Conservation (phyloP, 192 early-diverging fungal genomes). For the Chytriomyces sp. region DNA sequence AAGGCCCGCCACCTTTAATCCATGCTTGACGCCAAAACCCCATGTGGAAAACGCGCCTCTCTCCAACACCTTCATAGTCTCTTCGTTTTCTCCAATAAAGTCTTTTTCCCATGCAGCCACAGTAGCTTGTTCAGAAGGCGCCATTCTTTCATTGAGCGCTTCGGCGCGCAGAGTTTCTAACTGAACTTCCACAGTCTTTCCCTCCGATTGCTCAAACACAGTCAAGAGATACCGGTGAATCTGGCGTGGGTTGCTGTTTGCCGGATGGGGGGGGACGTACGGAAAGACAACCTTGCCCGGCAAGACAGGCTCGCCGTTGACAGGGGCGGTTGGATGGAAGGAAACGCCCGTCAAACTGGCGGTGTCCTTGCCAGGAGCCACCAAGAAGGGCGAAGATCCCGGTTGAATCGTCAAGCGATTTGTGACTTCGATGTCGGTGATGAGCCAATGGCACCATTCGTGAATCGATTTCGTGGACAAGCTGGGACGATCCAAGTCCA, state of each 20-base stretch:
- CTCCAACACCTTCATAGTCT: conserved; percentile 15
- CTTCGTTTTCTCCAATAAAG: conserved; percentile 37
- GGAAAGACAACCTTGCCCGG: conserved; percentile 51
- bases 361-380: not conserved
- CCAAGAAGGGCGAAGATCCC: conserved; percentile 43
- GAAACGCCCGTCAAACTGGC: conserved; percentile 17
- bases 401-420: conserved; percentile 41
- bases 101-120: conserved; percentile 17
- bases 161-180: conserved; percentile 23
- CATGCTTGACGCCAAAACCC: conserved; percentile 38
- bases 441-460: conserved; percentile 62
- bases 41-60: conserved; percentile 40
- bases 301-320: conserved; percentile 16
- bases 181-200: conserved; percentile 14
- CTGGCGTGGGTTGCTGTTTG: conserved; percentile 49
- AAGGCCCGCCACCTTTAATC: conserved; percentile 43
- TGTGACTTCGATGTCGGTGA: conserved; percentile 51
- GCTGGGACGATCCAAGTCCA: conserved; percentile 49
- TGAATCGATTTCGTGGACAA: conserved; percentile 40
- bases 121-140: not conserved
- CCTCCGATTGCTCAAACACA: conserved; percentile 40
- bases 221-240: conserved; percentile 48
- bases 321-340: conserved; percentile 33
- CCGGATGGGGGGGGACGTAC: conserved; percentile 57
- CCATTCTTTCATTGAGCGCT: not conserved